Conservation (phyloP, 441 rosid genomes). For the Erysimum pusillum region DNA sequence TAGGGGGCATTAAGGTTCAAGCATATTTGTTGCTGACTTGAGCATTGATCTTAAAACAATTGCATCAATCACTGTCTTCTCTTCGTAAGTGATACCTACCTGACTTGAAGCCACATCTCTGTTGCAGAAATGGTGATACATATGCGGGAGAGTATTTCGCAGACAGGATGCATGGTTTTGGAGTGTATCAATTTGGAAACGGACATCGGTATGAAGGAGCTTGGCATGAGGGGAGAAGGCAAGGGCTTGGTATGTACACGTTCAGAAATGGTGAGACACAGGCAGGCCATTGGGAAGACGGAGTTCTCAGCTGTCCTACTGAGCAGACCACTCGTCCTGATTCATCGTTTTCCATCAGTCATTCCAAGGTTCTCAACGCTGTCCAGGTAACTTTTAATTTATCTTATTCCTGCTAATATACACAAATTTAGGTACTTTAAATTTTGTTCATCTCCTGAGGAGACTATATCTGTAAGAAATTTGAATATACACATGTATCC, state of each 20-base stretch:
- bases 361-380: conserved; percentile 61
- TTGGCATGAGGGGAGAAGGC: conserved; percentile 84
- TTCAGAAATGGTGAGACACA: conserved; percentile 73
- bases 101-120: conserved; percentile 28
- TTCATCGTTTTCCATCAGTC: conserved; percentile 53
- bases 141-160: conserved; percentile 80
- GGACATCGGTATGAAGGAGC: conserved; percentile 80
- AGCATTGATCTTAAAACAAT: conserved; percentile 4
- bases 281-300: conserved; percentile 75
- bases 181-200: conserved; percentile 71
- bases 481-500: not conserved
- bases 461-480: not conserved
- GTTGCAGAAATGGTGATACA: conserved; percentile 72
- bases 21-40: conserved; percentile 17
- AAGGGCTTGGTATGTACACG: conserved; percentile 78
- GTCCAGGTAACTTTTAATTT: conserved; percentile 55
- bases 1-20: conserved; percentile 15
- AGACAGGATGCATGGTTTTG: conserved; percentile 79
- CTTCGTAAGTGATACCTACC: conserved; percentile 16
- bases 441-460: not conserved
- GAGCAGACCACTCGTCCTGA: conserved; percentile 51
- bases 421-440: not conserved
- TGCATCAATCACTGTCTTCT: not conserved
- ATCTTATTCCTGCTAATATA: conserved; percentile 15
- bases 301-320: conserved; percentile 60